These are phyloP conservation scores for Calocera cornea DNA, from an alignment of 768 basidiomycete species.

Conservation along the genomic window DNA sequence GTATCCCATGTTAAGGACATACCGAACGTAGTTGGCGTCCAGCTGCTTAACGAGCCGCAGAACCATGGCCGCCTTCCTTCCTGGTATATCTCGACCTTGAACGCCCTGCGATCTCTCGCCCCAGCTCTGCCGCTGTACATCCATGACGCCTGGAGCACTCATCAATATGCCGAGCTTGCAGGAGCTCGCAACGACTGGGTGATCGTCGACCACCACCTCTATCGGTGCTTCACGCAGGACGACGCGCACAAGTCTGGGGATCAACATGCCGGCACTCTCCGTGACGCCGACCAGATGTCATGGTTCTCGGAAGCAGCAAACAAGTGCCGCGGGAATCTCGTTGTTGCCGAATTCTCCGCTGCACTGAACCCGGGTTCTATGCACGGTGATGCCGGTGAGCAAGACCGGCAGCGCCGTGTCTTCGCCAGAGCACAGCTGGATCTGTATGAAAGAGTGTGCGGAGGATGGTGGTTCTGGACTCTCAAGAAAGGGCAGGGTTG, in stretches of 20 bases:
- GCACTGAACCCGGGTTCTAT: conserved; percentile 55
- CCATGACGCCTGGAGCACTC: conserved; percentile 61
- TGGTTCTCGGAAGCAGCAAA: conserved; percentile 31
- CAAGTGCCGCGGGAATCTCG: conserved; percentile 35
- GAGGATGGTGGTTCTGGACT: conserved; percentile 78
- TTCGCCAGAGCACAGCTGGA: conserved; percentile 54
- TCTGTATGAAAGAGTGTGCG: conserved; percentile 47
- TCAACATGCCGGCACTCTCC: conserved; percentile 40
- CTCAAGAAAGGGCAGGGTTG: conserved; percentile 53
- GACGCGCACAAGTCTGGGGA: conserved; percentile 43
- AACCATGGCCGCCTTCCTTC: conserved; percentile 37
- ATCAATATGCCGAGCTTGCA: conserved; percentile 47
- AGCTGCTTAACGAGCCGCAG: conserved; percentile 44
- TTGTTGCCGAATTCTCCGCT: conserved; percentile 72
- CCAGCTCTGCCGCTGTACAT: conserved; percentile 54
- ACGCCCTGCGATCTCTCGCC: conserved; percentile 38
- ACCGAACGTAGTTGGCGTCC: conserved; percentile 40
- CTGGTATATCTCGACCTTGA: conserved; percentile 53
- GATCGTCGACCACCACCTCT: conserved; percentile 70
- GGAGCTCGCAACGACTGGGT: conserved; percentile 39
- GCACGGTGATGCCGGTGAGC: conserved; percentile 30
- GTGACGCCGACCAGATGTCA: conserved; percentile 27
- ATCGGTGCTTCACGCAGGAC: conserved; percentile 56
- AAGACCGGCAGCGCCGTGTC: conserved; percentile 31
- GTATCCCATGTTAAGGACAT: conserved; percentile 31